Evolutionary conservation across 2,329 filamentous ascomycete species (phyloP).

Genomic region (Epichloe gansuensis): DNA sequence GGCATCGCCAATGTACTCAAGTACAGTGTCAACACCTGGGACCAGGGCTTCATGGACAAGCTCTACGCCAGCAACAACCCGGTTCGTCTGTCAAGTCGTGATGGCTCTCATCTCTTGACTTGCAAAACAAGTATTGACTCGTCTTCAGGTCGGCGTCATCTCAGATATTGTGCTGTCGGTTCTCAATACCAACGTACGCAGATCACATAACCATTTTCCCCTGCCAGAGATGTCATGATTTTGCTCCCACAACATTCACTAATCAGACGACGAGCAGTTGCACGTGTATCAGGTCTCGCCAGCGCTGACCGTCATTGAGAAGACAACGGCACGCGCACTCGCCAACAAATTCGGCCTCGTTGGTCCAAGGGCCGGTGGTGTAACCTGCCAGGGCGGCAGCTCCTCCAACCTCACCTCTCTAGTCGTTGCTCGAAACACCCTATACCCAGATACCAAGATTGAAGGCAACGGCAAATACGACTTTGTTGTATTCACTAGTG

Average conservation of each 20-base stretch:
- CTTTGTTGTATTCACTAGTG: slow-evolving; percentile 79
- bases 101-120: not conserved
- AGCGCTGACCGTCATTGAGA: slow-evolving; percentile 77
- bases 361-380: slow-evolving; percentile 58
- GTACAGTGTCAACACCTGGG: slow-evolving; percentile 97
- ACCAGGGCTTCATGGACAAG: slow-evolving; percentile 93
- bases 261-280: slow-evolving; percentile 31
- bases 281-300: slow-evolving; percentile 94
- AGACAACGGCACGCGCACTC: slow-evolving; percentile 60
- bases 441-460: slow-evolving; percentile 68
- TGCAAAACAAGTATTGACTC: not conserved
- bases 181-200: slow-evolving; percentile 76
- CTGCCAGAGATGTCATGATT: not conserved
- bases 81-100: slow-evolving; percentile 27
- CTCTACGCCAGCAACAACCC: slow-evolving; percentile 85
- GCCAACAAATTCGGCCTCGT: slow-evolving; percentile 67
- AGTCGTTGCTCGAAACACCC: slow-evolving; percentile 73
- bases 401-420: slow-evolving; percentile 78
- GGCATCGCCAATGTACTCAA: slow-evolving; percentile 59
- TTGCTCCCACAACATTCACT: not conserved
- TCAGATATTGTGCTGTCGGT: slow-evolving; percentile 75
- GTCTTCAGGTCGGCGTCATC: slow-evolving; percentile 59
- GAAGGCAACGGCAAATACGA: slow-evolving; percentile 52
- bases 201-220: not conserved
- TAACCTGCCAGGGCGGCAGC: slow-evolving; percentile 71